Percentiles rank a stretch among this genome's conserved stretches.
Evolutionary conservation across 1,139 yeast genomes (phyloP).

Genomic region (Protomyces pachydermus): DNA sequence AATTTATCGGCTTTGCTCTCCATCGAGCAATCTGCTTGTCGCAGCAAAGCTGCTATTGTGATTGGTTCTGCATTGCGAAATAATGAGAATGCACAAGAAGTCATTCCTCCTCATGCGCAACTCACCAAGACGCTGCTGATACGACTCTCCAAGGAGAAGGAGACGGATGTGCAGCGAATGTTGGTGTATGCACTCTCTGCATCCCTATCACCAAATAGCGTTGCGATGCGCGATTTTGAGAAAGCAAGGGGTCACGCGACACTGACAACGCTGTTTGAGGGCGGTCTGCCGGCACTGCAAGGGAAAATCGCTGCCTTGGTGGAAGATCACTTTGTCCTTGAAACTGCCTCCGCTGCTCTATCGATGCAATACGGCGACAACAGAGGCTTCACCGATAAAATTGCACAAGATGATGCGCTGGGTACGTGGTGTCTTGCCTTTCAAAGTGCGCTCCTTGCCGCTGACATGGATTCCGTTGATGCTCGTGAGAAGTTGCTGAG

Average conservation of each 20-base stretch:
- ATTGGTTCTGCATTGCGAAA: slow-evolving; percentile 53
- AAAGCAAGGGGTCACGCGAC: slow-evolving; percentile 28
- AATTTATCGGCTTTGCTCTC: slow-evolving; percentile 32
- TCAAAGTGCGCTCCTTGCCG: slow-evolving; percentile 4
- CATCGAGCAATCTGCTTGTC: slow-evolving; percentile 31
- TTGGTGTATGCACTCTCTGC: slow-evolving; percentile 38
- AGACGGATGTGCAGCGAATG: slow-evolving; percentile 34
- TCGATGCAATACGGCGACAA: slow-evolving; percentile 1
- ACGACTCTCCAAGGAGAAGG: slow-evolving; percentile 31
- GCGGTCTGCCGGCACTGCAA: slow-evolving; percentile 27
- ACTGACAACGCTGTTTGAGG: slow-evolving; percentile 21
- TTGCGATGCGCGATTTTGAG: slow-evolving; percentile 28
- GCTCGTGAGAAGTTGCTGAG: slow-evolving; percentile 33
- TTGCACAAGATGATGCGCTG: background rate
- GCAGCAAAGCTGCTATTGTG: slow-evolving; percentile 39
- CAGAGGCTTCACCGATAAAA: background rate
- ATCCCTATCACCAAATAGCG: slow-evolving; percentile 35
- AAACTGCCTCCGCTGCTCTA: background rate
- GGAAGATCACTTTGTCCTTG: slow-evolving; percentile 32
- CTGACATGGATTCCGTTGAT: slow-evolving; percentile 12
- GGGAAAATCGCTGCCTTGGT: slow-evolving; percentile 32
- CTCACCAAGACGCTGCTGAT: slow-evolving; percentile 31
- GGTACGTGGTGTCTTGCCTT: slow-evolving; percentile 16
- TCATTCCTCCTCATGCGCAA: slow-evolving; percentile 25
- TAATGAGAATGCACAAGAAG: slow-evolving; percentile 58